These are phyloP conservation scores for Raffaelea deltoideospora DNA, from an alignment of 2,329 filamentous ascomycete genomes.

Conservation along the genomic window DNA sequence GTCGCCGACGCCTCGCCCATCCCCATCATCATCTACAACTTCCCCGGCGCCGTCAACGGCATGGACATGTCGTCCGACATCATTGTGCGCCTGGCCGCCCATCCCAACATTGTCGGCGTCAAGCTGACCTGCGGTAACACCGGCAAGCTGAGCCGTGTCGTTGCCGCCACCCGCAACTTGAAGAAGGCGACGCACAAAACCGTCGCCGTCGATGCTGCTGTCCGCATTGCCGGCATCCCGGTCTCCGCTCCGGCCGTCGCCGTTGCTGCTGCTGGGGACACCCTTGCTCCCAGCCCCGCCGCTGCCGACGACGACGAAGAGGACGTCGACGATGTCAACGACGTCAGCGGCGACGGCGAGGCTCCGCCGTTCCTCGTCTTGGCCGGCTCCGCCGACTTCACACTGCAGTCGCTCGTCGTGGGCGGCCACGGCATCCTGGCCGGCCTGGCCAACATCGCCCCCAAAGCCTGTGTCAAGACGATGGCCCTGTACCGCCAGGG, in stretches of 20 bases:
- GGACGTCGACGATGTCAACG: constrained; percentile 10
- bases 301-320: constrained; percentile 9
- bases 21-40: constrained; percentile 56
- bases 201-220: no score
- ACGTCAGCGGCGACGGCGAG: constrained; percentile 13
- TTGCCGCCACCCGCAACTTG: constrained; percentile 39
- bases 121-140: constrained; percentile 59
- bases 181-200: no score
- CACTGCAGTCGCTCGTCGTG: constrained; percentile 50
- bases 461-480: constrained; percentile 47
- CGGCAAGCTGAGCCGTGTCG: constrained; percentile 51
- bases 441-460: constrained; percentile 57
- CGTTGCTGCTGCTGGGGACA: background rate
- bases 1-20: constrained; percentile 49
- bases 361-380: constrained; percentile 48
- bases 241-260: background rate
- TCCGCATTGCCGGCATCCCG: no score
- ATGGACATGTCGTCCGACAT: constrained; percentile 49
- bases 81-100: constrained; percentile 41
- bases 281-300: background rate
- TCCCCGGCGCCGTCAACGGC: constrained; percentile 46
- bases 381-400: constrained; percentile 59
- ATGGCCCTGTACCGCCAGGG: constrained; percentile 45
- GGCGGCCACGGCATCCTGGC: constrained; percentile 59
- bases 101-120: constrained; percentile 52